Conservation (phyloP, 148 eudicot genomes). For the Beta vulgaris region DNA sequence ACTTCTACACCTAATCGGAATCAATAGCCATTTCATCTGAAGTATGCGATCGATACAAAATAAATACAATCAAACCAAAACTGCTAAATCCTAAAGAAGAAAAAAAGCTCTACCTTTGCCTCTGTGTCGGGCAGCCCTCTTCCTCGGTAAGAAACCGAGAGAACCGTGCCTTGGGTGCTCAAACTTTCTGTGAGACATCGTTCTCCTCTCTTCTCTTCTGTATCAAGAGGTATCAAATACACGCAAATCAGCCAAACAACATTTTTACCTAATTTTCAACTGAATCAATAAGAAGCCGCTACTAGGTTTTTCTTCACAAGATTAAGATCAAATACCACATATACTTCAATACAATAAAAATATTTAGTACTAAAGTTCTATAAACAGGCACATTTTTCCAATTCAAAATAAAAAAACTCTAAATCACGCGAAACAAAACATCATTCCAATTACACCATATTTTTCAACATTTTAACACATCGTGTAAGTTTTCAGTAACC, state of each 20-base stretch:
- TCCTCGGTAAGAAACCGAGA: slow-evolving; percentile 79
- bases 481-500: no score
- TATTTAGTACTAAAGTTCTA: not conserved
- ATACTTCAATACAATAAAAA: no score
- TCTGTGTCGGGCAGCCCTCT: slow-evolving; percentile 66
- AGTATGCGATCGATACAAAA: no score
- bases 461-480: no score
- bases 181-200: slow-evolving; percentile 83
- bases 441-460: no score
- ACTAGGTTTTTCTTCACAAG: no score
- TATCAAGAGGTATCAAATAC: not conserved
- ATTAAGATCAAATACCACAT: no score
- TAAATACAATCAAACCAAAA: not conserved
- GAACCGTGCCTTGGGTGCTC: slow-evolving; percentile 91
- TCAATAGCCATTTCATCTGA: no score
- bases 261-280: not conserved
- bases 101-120: slow-evolving; percentile 45
- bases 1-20: no score
- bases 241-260: not conserved
- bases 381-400: not conserved
- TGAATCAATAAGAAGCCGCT: no score
- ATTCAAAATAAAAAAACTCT: no score
- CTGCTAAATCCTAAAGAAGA: not conserved
- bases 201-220: slow-evolving; percentile 31
- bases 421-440: no score